Base-by-base conservation (phyloP, 164 flowering plant species). In the Cinnamomum micranthum region DNA sequence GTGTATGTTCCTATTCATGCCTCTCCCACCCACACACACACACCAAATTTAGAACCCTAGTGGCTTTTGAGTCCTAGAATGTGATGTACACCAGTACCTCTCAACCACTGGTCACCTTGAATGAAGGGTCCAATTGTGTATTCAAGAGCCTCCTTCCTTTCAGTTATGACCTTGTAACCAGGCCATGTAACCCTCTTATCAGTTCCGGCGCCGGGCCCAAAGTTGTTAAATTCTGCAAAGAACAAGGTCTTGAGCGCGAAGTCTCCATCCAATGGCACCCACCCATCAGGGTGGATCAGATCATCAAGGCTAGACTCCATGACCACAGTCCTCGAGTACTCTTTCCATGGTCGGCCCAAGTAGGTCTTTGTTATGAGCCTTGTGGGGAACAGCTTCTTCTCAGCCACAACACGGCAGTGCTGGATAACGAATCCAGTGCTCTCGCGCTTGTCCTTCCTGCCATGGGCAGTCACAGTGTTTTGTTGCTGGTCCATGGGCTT, bases 341-440 rank as follows among this genome's bases (percentile, higher is more conserved):
- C 24, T 52, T 80, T 86, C 88, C 90, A 87, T 5, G 90, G 88
- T 62, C 90, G 75, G 6, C 90, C 90, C 1, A 87, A 77, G 65
- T 82, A 87, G 2, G 79, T 74, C 24, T 22, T 63, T 9, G 75
- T 31, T 25, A 64, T 69, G 9, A 19, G 14, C 52, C 35, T 77
- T 3, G 27, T 66, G 4, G 82, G 76, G 13, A 50, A 23, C 3
- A 82, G 80, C 65, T 72, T 71, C 64, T 74, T 31, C 12, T 77
- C 80, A 5, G 84, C 68, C n/a, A 27, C 2, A 25, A 82, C 72
- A 4, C 50, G 27, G 77, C 86, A 81, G 27, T 81, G 81, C 13
- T 86, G 88, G 33, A 86, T 66, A 20, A 84, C 79, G 41, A 75
- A 47, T 1, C 80, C 88, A 0, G 83, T 78, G 14, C 77, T 27